Evolutionary conservation across 805 yeast genomes (phyloP).

Genomic region (Candida mattraensis): DNA sequence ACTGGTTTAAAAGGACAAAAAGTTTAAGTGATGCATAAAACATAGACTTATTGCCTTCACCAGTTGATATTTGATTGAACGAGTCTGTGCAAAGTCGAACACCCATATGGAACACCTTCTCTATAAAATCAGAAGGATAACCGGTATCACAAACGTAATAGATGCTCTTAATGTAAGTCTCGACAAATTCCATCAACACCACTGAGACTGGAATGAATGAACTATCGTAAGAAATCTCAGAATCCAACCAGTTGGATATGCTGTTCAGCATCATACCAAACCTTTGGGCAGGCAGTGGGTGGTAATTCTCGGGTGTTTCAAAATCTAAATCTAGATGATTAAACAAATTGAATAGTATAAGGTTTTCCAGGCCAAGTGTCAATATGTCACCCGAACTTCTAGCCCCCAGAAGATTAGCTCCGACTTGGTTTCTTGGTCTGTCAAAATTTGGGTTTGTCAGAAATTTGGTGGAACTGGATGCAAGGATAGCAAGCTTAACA

Average conservation of each 20-base stretch:
- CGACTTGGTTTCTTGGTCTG: slow-evolving; percentile 56
- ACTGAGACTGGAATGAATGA: slow-evolving; percentile 53
- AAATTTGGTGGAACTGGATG: slow-evolving; percentile 37
- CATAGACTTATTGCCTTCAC: slow-evolving; percentile 37
- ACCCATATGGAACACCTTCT: slow-evolving; percentile 39
- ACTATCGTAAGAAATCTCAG: slow-evolving; percentile 59
- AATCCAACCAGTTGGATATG: slow-evolving; percentile 57
- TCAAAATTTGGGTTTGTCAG: slow-evolving; percentile 41
- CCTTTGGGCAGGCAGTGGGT: slow-evolving; percentile 63
- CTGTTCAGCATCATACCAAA: slow-evolving; percentile 59
- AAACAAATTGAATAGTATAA: slow-evolving; percentile 48
- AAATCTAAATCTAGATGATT: slow-evolving; percentile 36
- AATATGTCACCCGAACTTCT: slow-evolving; percentile 40
- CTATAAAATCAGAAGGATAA: slow-evolving; percentile 30
- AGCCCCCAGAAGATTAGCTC: slow-evolving; percentile 64
- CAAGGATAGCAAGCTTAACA: slow-evolving; percentile 36
- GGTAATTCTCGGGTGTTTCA: slow-evolving; percentile 25
- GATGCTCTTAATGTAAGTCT: slow-evolving; percentile 31
- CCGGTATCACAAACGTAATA: slow-evolving; percentile 28
- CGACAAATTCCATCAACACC: slow-evolving; percentile 46
- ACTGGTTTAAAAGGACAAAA: slow-evolving; percentile 32
- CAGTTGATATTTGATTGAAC: slow-evolving; percentile 37
- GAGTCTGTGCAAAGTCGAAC: slow-evolving; percentile 43
- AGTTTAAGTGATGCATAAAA: slow-evolving; percentile 47
- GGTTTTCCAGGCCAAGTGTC: slow-evolving; percentile 42